Base-by-base conservation (phyloP, 139 green algal genomes). In the Coelastrella sp. region DNA sequence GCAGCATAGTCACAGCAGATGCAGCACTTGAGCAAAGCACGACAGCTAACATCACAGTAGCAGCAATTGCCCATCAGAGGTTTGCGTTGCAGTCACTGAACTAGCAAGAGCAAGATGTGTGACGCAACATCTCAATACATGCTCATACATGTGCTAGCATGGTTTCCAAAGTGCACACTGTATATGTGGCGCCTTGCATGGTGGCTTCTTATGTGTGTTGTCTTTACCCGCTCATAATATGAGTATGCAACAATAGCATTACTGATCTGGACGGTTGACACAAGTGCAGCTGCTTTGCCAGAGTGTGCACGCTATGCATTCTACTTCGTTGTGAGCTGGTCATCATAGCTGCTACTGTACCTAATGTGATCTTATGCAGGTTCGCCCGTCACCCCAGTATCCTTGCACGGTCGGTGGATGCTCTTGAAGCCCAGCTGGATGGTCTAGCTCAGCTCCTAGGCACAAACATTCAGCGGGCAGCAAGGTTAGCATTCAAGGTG, bases 401-500 rank as follows among this genome's bases (percentile, higher is more conserved):
- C 35, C 35, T 86, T 15, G 80, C 51, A 3, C 19, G 67, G 32
- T 72, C 64, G 5, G 80, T 86, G 7, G 80, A 80, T 37, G 80
- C 48, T 1, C 51, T 86, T 21, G 67, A 86, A 50, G 51, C 68
- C 4, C 45, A 86, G 35, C 51, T 86, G 67, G 37, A 38, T 7
- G 67, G 48, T 3, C 67, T 86, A 25, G 67, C 80, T 35, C 50
- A 72, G 19, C 50, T 86, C 50, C 80, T 86, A 34, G 80, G 50
- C n/a, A 21, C 30, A 32, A 63, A 86, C 66, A 48, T 86, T 21
- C 67, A 79, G 50, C 66, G 67, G 3, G 80, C 80, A n/a, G 66
- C 57, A 4, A 66, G 80, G 2, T 67, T 86, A 50, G 80, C 80
- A 0, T 86, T 86, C 67, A 86, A 86, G 80, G 80, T 86, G 32